Evolutionary conservation across 2,329 filamentous ascomycete genomes (phyloP).

Genomic region (Sporothrix dimorphospora): DNA sequence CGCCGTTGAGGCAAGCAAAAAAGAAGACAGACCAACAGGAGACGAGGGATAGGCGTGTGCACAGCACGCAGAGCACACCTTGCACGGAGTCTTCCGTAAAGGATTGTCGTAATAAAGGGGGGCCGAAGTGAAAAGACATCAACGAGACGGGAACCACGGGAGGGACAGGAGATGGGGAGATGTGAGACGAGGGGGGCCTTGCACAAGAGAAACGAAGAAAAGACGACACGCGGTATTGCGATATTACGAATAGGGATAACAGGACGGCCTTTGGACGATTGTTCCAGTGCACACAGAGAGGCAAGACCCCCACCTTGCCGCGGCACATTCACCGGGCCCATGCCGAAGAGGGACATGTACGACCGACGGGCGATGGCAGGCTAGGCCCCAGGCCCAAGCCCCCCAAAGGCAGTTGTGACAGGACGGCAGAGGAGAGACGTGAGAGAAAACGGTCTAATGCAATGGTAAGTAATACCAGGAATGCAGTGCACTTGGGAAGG

Average conservation of each 20-base stretch:
- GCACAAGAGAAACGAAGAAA: neutral
- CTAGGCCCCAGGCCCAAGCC: neutral
- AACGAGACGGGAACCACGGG: conserved; percentile 7
- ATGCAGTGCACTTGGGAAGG: neutral
- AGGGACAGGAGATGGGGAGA: neutral
- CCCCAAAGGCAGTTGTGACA: conserved; percentile 10
- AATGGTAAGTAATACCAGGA: conserved; percentile 12
- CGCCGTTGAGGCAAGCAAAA: neutral
- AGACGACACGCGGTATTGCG: neutral
- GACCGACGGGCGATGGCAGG: conserved; percentile 16
- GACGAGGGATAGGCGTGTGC: neutral
- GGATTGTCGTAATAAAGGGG: neutral
- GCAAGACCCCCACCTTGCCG: neutral
- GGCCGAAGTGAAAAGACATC: neutral
- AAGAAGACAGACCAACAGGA: neutral
- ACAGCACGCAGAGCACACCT: neutral
- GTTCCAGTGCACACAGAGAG: no score
- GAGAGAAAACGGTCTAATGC: neutral
- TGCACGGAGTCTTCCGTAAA: neutral
- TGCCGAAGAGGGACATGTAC: conserved; percentile 23
- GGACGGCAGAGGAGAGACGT: neutral
- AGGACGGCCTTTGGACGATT: no score
- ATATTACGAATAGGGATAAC: conserved; percentile 8
- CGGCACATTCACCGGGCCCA: conserved; percentile 19
- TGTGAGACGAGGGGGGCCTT: neutral